Evolutionary conservation across 352 stramenopile genomes (phyloP).

Genomic region (Pythium diclinum): DNA sequence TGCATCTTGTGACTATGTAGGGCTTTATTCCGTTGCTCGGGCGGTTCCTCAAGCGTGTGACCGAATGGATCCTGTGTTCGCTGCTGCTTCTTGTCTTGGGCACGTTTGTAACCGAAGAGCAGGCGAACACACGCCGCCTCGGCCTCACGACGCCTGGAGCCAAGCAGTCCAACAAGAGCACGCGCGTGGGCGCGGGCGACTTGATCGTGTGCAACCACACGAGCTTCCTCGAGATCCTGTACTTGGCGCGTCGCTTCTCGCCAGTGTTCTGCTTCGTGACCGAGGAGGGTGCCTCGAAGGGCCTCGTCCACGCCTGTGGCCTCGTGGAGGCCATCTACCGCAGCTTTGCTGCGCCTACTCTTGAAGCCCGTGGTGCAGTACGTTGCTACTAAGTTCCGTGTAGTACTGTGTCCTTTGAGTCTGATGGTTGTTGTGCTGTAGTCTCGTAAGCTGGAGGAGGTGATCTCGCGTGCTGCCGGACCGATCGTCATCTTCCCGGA

Average conservation of each 20-base stretch:
- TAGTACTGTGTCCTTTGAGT: not conserved
- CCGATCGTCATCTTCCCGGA: conserved; percentile 77
- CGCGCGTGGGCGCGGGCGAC: conserved; percentile 45
- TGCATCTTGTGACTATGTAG: conserved; percentile 11
- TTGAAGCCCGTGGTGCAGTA: conserved; percentile 35
- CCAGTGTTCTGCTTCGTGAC: conserved; percentile 71
- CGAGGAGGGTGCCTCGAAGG: conserved; percentile 47
- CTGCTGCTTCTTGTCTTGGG: conserved; percentile 62
- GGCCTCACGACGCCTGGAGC: conserved; percentile 46
- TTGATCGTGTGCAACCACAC: conserved; percentile 83
- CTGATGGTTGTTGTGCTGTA: not conserved
- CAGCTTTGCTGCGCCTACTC: conserved; percentile 46
- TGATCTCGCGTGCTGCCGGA: conserved; percentile 52
- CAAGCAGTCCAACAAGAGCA: conserved; percentile 36
- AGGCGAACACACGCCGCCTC: conserved; percentile 68
- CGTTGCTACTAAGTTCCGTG: not conserved
- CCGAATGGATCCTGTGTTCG: conserved; percentile 71
- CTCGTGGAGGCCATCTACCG: conserved; percentile 65
- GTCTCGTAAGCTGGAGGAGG: conserved; percentile 62
- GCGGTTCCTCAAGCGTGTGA: conserved; percentile 59
- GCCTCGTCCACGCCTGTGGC: conserved; percentile 61
- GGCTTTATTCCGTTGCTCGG: conserved; percentile 62
- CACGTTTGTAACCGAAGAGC: conserved; percentile 65
- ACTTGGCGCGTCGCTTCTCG: conserved; percentile 74
- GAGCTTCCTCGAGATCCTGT: conserved; percentile 77